phyloP scores from a whole-genome alignment of 1,139 yeast genomes.

The Suhomyces kunorum region DNA sequence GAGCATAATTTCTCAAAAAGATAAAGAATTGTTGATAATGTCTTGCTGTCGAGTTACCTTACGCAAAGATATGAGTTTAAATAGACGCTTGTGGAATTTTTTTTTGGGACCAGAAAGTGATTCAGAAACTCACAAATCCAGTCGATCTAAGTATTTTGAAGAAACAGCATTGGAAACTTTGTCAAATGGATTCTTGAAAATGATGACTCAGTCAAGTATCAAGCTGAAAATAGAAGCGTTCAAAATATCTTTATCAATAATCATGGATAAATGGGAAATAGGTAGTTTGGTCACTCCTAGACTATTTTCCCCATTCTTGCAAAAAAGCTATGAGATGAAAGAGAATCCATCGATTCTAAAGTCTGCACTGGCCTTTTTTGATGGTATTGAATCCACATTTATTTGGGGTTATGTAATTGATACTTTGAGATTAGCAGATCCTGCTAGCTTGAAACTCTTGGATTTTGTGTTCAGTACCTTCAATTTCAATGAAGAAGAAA shows the following conservation, averaged over 20 bases:
- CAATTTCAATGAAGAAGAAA: conserved; percentile 82
- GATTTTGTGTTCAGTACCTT: conserved; percentile 63
- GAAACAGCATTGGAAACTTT: conserved; percentile 54
- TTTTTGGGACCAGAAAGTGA: conserved; percentile 68
- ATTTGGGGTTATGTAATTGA: conserved; percentile 69
- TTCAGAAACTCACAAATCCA: conserved; percentile 13
- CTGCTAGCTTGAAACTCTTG: conserved; percentile 43
- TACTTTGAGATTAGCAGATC: conserved; percentile 23
- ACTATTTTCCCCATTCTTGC: conserved; percentile 64
- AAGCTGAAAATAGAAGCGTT: conserved; percentile 51
- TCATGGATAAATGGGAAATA: conserved; percentile 94
- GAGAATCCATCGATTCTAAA: conserved; percentile 47
- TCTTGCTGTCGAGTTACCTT: conserved; percentile 70
- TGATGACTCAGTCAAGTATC: conserved; percentile 38
- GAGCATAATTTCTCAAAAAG: conserved; percentile 47
- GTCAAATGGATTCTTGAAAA: conserved; percentile 51
- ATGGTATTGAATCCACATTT: conserved; percentile 74
- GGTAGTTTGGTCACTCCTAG: conserved; percentile 71
- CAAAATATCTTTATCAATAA: conserved; percentile 60
- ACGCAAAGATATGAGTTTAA: conserved; percentile 88
- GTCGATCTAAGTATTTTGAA: conserved; percentile 58
- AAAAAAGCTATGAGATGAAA: conserved; percentile 30
- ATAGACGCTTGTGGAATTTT: conserved; percentile 92
- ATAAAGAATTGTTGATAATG: conserved; percentile 58
- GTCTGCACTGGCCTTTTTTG: conserved; percentile 71